Conservation (phyloP, 2,329 filamentous ascomycete genomes). For the Akanthomyces dipterigenus region DNA sequence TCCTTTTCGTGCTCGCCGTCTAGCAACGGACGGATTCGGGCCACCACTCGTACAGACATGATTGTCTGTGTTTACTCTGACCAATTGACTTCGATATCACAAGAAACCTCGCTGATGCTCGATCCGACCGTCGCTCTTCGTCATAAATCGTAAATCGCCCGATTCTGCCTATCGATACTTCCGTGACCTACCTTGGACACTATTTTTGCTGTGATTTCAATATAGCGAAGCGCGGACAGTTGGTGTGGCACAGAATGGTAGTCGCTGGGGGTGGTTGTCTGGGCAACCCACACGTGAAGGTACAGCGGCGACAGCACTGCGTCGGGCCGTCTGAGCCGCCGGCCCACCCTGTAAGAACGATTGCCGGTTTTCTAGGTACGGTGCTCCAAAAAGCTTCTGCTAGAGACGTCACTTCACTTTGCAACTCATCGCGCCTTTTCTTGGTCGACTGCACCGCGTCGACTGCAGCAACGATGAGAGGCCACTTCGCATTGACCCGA, state of each 20-base stretch:
- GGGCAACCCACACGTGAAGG: slow-evolving; percentile 4
- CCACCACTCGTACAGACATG: slow-evolving; percentile 77
- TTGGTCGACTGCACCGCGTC: neutral
- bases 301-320: neutral
- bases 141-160: neutral
- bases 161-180: neutral
- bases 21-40: slow-evolving; percentile 81
- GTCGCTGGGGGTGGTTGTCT: neutral
- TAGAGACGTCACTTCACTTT: slow-evolving; percentile 1
- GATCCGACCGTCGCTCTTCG: neutral
- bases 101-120: neutral
- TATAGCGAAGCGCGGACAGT: neutral
- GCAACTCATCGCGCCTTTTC: neutral
- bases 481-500: slow-evolving; percentile 33
- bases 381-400: slow-evolving; percentile 2
- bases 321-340: slow-evolving; percentile 10
- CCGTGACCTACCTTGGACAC: slow-evolving; percentile 10
- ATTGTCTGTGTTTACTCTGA: slow-evolving; percentile 10
- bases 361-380: neutral
- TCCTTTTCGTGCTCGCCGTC: slow-evolving; percentile 82
- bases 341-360: slow-evolving; percentile 3
- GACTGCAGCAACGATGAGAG: slow-evolving; percentile 27
- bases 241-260: neutral
- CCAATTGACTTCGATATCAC: slow-evolving; percentile 12
- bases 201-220: slow-evolving; percentile 10